phyloP scores from a whole-genome alignment of 305 asterid genomes.

The Fraxinus paxiana region DNA sequence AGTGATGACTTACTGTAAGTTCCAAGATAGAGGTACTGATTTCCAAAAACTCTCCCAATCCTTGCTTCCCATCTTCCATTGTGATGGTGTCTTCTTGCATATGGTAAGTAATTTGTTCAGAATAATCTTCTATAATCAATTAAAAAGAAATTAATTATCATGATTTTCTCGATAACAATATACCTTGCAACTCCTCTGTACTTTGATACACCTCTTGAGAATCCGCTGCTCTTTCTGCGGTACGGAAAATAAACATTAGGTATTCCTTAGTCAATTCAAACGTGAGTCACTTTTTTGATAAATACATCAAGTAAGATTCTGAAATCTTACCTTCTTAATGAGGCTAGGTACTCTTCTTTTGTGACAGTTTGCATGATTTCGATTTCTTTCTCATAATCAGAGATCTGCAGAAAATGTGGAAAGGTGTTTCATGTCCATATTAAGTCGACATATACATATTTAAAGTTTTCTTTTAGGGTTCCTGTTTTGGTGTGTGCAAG shows the following conservation, averaged over 20 bases:
- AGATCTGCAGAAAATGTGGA: constrained; percentile 35
- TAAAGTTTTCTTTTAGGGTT: not conserved
- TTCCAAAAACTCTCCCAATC: constrained; percentile 72
- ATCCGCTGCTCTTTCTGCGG: constrained; percentile 65
- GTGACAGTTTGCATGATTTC: constrained; percentile 63
- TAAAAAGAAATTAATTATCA: not conserved
- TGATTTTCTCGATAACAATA: not conserved
- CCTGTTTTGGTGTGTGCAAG: not conserved
- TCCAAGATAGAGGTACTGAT: constrained; percentile 78
- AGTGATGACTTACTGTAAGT: constrained; percentile 58
- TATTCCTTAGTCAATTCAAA: not conserved
- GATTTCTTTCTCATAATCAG: constrained; percentile 60
- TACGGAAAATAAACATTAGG: not conserved
- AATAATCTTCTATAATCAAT: constrained; percentile 1
- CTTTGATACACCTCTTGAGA: constrained; percentile 78
- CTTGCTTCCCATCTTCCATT: constrained; percentile 92
- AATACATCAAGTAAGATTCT: not conserved
- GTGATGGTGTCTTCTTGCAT: constrained; percentile 63
- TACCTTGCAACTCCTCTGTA: constrained; percentile 89
- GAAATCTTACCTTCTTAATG: constrained; percentile 54
- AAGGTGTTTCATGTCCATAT: not conserved
- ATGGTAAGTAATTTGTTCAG: constrained; percentile 2
- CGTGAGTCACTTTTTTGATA: not conserved
- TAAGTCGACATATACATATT: not conserved
- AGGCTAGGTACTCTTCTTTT: constrained; percentile 71